phyloP scores from a whole-genome alignment of 257 asterid species.

The Echites panduratus region DNA sequence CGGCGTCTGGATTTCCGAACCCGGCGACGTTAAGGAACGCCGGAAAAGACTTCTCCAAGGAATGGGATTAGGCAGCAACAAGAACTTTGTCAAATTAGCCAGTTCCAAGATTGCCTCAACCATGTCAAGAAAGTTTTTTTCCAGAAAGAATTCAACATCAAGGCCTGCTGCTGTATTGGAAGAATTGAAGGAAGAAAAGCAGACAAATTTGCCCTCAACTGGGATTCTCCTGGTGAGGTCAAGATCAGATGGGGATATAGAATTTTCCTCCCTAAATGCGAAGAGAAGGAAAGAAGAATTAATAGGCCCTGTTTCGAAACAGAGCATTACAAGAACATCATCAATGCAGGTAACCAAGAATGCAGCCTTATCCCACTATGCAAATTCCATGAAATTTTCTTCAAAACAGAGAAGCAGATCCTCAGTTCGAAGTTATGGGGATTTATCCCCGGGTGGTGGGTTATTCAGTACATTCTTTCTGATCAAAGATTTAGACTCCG shows the following conservation, averaged over 20 bases:
- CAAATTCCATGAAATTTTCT: conserved; percentile 27
- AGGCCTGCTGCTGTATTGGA: conserved; percentile 1
- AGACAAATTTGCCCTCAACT: conserved; percentile 15
- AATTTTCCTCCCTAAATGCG: conserved; percentile 34
- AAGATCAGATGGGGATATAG: conserved; percentile 88
- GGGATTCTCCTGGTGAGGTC: conserved; percentile 53
- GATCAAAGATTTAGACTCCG: conserved; percentile 85
- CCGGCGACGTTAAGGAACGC: conserved; percentile 75
- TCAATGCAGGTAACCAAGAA: conserved; percentile 35
- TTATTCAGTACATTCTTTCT: conserved; percentile 53
- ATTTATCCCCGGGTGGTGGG: conserved; percentile 23
- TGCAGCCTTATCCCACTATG: conserved; percentile 31
- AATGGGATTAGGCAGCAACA: conserved; percentile 78
- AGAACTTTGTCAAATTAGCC: conserved; percentile 45
- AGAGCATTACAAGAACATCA: conserved; percentile 66
- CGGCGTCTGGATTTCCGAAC: conserved; percentile 85
- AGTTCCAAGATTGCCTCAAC: conserved; percentile 40
- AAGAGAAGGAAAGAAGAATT: conserved; percentile 72
- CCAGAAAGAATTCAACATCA: conserved; percentile 7
- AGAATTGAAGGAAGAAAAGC: conserved; percentile 17
- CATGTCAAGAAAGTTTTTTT: conserved; percentile 26
- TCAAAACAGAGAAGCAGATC: conserved; percentile 21
- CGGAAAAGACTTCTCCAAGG: conserved; percentile 78
- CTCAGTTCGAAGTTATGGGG: neutral
- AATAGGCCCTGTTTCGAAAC: conserved; percentile 58